Conservation (phyloP, 228 moss, liverwort and hornwort genomes). For the Sphagnum fallax region DNA sequence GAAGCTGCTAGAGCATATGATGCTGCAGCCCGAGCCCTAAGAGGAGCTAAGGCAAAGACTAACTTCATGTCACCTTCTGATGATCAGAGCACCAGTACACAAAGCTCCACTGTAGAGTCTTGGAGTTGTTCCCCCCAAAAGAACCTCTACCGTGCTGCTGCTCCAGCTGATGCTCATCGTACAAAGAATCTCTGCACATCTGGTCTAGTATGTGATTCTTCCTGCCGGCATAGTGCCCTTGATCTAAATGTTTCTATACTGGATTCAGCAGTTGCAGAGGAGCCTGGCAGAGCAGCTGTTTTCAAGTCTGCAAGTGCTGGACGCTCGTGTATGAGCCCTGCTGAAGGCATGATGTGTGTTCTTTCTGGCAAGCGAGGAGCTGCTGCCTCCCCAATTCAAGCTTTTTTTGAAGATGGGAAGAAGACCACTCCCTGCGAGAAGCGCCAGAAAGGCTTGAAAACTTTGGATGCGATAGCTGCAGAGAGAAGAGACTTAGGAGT, state of each 20-base stretch:
- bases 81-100: slow-evolving; percentile 87
- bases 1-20: slow-evolving; percentile 96
- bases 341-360: slow-evolving; percentile 40
- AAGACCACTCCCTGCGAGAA: slow-evolving; percentile 21
- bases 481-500: slow-evolving; percentile 45
- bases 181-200: slow-evolving; percentile 29
- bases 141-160: slow-evolving; percentile 32
- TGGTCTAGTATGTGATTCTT: slow-evolving; percentile 40
- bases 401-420: slow-evolving; percentile 41
- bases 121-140: slow-evolving; percentile 57
- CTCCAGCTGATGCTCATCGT: slow-evolving; percentile 2
- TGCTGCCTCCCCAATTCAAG: slow-evolving; percentile 25
- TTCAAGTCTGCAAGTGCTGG: slow-evolving; percentile 52
- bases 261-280: slow-evolving; percentile 50
- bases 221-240: slow-evolving; percentile 58
- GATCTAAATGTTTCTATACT: slow-evolving; percentile 75
- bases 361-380: slow-evolving; percentile 60
- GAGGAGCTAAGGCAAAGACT: slow-evolving; percentile 93
- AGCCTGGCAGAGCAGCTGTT: slow-evolving; percentile 20
- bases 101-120: slow-evolving; percentile 92
- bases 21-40: slow-evolving; percentile 70
- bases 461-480: slow-evolving; percentile 17
- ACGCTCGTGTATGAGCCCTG: slow-evolving; percentile 54
- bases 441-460: slow-evolving; percentile 57
- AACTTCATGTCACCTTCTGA: slow-evolving; percentile 83